phyloP scores from a whole-genome alignment of 768 basidiomycete genomes.

The Lentinula detonsa region DNA sequence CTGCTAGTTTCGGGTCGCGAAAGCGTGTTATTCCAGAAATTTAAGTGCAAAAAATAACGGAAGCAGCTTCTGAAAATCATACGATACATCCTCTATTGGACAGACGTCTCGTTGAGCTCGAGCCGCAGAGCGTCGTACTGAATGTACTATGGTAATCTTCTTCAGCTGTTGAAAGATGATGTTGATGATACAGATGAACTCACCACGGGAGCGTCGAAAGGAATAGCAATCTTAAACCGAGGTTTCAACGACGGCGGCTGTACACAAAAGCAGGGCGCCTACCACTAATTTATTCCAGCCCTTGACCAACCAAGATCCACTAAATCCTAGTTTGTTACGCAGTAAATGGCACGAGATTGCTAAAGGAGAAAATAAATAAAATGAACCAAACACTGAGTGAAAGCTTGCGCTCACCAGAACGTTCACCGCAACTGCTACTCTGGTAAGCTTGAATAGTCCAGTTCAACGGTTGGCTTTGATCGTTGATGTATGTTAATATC shows the following conservation, averaged over 20 bases:
- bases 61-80: no score
- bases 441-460: constrained; percentile 9
- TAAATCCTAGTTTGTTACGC: constrained; percentile 15
- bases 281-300: constrained; percentile 18
- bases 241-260: not conserved
- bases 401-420: constrained; percentile 12
- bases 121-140: no score
- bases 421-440: constrained; percentile 21
- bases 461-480: not conserved
- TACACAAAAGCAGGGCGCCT: not conserved
- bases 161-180: no score
- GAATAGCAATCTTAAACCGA: constrained; percentile 3
- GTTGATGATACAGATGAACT: not conserved
- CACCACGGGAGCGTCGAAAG: not conserved
- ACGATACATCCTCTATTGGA: no score
- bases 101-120: no score
- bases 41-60: no score
- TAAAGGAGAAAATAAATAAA: not conserved
- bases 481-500: constrained; percentile 1
- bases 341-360: constrained; percentile 19
- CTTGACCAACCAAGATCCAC: constrained; percentile 14
- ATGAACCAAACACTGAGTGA: not conserved
- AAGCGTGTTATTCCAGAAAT: no score
- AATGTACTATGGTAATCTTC: no score
- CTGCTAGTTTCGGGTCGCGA: no score